Evolutionary conservation across 2,329 filamentous ascomycete species (phyloP).

Genomic region (Didymella keratinophila): DNA sequence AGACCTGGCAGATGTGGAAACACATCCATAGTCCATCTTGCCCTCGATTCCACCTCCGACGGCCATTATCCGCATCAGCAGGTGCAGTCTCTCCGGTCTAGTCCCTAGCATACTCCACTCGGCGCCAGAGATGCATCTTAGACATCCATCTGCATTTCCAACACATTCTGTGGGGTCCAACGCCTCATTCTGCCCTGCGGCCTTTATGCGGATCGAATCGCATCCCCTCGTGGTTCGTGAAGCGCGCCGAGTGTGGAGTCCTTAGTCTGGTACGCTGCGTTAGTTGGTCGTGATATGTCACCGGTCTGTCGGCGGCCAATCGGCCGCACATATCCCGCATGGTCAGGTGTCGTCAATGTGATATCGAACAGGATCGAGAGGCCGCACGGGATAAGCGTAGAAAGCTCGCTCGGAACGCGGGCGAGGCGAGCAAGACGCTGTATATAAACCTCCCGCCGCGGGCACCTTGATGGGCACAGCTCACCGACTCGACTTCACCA

Average conservation of each 20-base stretch:
- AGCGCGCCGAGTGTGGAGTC: conserved; percentile 10
- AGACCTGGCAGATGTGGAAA: conserved; percentile 1
- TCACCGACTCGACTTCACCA: conserved; percentile 16
- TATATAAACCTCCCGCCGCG: conserved; percentile 28
- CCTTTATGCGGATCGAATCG: conserved; percentile 20
- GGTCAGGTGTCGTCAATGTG: conserved; percentile 14
- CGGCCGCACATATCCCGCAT: conserved; percentile 22
- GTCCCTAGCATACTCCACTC: conserved; percentile 1
- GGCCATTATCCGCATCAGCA: conserved; percentile 2
- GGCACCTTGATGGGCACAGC: conserved; percentile 38
- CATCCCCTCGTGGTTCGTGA: neutral
- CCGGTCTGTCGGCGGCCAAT: conserved; percentile 13
- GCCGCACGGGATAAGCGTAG: no score
- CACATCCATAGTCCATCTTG: neutral
- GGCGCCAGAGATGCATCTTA: no score
- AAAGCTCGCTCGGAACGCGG: no score
- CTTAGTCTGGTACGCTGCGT: neutral
- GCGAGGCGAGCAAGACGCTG: neutral
- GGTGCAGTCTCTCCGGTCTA: neutral
- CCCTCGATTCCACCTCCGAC: neutral
- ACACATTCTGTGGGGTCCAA: conserved; percentile 6
- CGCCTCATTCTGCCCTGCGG: conserved; percentile 14
- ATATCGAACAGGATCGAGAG: neutral
- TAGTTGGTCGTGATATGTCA: conserved; percentile 21
- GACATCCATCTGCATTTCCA: conserved; percentile 11